Evolutionary conservation across 1,284 basidiomycete genomes (phyloP), one percentile per base, ranked within the genome.

Genomic region (Rhodotorula sp.): DNA sequence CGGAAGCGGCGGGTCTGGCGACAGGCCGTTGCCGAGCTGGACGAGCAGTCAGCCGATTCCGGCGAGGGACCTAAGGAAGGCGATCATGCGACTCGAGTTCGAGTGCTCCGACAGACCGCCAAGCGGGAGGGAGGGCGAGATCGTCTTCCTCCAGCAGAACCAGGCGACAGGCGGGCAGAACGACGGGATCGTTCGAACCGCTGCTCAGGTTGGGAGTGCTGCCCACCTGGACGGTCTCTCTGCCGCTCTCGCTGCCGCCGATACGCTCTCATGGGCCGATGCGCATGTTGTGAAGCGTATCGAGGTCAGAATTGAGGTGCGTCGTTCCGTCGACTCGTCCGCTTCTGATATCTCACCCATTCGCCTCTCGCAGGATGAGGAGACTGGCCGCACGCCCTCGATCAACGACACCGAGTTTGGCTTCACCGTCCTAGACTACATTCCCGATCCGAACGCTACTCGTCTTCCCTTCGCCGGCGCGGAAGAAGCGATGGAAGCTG

Each of bases 61-160:
- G 44, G 72, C 74, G 52, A 80, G 82, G 67, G 90, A 91, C 80
- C 80, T 91, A 32, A 81, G 90, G 60, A 83, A 83, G 67, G 82
- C 85, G 17, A 84, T 90, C 64, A 83, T 82, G 67, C 80, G 84
- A 74, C 80, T 90, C 60, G 87, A 90, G 80, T 81, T 88, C 73
- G 78, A 79, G 72, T 83, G 83, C 73, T 44, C 13, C 13, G 39
- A 44, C 68, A 72, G 47, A 63, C 73, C 58, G 65, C 54, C 7
- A 29, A 61, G 57, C 47, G 49, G n/a, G 7, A 13, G 29, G 51
- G 15, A 48, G 66, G n/a, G 36, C 63, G 24, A 52, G 56, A 51
- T 56, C 56, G 59, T 44, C 39, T 13, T 8, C 39, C 11, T 44
- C 5, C 39, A 44, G 57, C 55, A 59, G 36, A 51, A 29, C n/a